These are phyloP conservation scores for Colletotrichum liriopes DNA, from an alignment of 2,329 filamentous ascomycete species.

Conservation along the genomic window DNA sequence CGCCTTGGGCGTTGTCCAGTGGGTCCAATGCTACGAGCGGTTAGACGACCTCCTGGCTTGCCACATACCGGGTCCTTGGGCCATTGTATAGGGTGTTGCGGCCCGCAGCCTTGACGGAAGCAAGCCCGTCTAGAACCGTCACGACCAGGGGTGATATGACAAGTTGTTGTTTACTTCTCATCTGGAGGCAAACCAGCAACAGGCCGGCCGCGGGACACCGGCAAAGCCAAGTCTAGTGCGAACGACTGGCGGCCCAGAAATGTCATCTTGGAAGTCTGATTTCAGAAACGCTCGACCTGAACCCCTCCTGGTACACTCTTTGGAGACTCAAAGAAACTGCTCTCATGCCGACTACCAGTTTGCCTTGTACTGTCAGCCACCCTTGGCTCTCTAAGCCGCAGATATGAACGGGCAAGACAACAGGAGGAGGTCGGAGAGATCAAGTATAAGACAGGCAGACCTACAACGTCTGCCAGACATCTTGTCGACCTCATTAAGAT, in stretches of 20 bases:
- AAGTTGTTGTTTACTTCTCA: background rate
- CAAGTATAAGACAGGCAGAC: slow-evolving; percentile 16
- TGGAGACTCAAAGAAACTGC: background rate
- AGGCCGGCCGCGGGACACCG: slow-evolving; percentile 7
- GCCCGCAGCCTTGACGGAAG: slow-evolving; percentile 14
- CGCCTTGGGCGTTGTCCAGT: background rate
- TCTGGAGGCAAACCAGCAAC: slow-evolving; percentile 8
- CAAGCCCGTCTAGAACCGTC: background rate
- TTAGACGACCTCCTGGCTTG: slow-evolving; percentile 15
- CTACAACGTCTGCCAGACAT: background rate
- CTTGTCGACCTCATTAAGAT: background rate
- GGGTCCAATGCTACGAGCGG: slow-evolving; percentile 3
- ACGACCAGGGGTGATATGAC: background rate
- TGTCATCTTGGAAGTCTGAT: background rate
- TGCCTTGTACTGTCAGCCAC: background rate
- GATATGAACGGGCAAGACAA: background rate
- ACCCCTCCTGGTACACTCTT: background rate
- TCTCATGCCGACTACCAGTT: background rate
- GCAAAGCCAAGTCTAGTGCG: slow-evolving; percentile 17
- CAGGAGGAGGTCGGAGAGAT: background rate
- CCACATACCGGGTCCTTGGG: slow-evolving; percentile 34
- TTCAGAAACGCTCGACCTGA: background rate
- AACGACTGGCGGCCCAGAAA: slow-evolving; percentile 30
- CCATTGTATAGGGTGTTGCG: slow-evolving; percentile 2
- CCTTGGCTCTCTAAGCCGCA: background rate